These are phyloP conservation scores for Aspergillus clavatus DNA, from an alignment of 2,329 filamentous ascomycete species.

Conservation along the genomic window DNA sequence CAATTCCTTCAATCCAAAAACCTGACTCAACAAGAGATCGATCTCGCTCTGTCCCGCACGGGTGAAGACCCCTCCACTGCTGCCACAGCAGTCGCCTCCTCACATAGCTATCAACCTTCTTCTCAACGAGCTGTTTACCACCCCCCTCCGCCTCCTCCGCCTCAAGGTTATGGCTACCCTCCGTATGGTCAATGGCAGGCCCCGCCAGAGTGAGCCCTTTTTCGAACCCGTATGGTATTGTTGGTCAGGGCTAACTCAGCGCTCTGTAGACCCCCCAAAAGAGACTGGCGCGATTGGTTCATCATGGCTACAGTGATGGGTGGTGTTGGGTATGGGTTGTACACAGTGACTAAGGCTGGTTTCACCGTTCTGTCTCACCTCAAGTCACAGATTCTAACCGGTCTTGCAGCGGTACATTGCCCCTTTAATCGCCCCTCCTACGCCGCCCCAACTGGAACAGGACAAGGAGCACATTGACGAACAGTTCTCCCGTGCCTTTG, in stretches of 20 bases:
- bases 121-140: constrained; percentile 37
- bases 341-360: constrained; percentile 74
- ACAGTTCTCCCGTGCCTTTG: constrained; percentile 87
- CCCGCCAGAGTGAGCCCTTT: constrained; percentile 48
- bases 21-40: constrained; percentile 91
- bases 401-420: constrained; percentile 71
- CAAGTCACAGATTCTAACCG: constrained; percentile 11
- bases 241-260: constrained; percentile 1
- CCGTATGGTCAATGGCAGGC: constrained; percentile 51
- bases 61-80: constrained; percentile 54
- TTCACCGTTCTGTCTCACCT: not conserved
- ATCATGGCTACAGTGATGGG: constrained; percentile 97
- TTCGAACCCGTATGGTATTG: not conserved
- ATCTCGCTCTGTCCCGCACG: constrained; percentile 71
- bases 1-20: constrained; percentile 96
- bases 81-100: constrained; percentile 42
- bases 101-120: constrained; percentile 44
- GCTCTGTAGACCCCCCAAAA: constrained; percentile 54
- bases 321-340: constrained; percentile 83
- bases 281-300: constrained; percentile 99
- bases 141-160: constrained; percentile 41
- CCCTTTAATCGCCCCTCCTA: constrained; percentile 87
- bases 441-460: constrained; percentile 85
- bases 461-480: constrained; percentile 92
- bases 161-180: constrained; percentile 47